Evolutionary conservation across 257 asterid genomes (phyloP).

Genomic region (Solanum virginianum): DNA sequence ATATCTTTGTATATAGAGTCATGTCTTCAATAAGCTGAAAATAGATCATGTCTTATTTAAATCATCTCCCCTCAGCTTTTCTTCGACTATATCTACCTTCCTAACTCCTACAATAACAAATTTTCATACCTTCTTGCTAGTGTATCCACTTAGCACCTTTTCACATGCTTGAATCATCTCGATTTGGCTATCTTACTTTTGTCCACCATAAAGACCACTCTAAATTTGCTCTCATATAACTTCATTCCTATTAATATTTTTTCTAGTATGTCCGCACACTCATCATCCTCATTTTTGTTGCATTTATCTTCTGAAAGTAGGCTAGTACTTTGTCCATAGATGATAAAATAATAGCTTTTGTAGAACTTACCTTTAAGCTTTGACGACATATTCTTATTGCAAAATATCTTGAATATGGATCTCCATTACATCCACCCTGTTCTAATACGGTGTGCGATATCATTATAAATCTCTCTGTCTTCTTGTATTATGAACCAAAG

Average conservation of each 20-base stretch:
- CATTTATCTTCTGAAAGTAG: background rate
- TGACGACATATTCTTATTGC: background rate
- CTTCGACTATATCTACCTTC: background rate
- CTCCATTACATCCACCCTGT: background rate
- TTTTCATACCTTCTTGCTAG: background rate
- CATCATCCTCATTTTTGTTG: background rate
- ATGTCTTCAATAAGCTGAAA: too few relatives aligned
- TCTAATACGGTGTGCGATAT: background rate
- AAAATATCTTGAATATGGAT: background rate
- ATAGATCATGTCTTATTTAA: background rate
- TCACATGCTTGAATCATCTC: background rate
- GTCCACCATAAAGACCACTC: background rate
- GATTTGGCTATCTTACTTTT: background rate
- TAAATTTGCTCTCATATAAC: background rate
- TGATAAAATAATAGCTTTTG: background rate
- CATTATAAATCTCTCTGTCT: background rate
- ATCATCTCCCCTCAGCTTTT: background rate
- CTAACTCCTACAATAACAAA: background rate
- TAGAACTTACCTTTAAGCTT: background rate
- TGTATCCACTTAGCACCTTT: fast-evolving
- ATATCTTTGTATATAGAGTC: background rate
- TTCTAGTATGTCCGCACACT: background rate
- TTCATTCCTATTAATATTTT: background rate
- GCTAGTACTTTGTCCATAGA: background rate
- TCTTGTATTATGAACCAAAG: background rate